A percentile compares a stretch with the other conserved stretches of the same genome.
These are phyloP conservation scores for Suhomyces ambrosiae DNA, from an alignment of 1,139 yeast genomes.

Conservation along the genomic window DNA sequence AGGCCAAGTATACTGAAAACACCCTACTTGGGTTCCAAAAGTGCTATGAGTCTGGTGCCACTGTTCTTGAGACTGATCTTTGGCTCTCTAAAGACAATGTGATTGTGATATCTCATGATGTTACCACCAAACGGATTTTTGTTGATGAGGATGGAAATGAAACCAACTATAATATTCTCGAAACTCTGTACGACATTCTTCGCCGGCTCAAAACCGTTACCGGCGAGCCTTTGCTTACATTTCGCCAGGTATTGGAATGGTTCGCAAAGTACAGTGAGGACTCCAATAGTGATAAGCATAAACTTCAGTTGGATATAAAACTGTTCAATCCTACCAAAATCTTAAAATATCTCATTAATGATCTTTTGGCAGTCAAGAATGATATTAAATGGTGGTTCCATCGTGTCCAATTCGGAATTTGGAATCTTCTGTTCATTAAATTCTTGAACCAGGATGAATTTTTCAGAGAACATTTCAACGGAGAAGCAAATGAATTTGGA, in stretches of 20 bases:
- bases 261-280: constrained; percentile 40
- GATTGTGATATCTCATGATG: constrained; percentile 77
- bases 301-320: constrained; percentile 83
- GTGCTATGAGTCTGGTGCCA: constrained; percentile 70
- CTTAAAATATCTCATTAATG: constrained; percentile 52
- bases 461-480: constrained; percentile 26
- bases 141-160: constrained; percentile 46
- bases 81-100: constrained; percentile 76
- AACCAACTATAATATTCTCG: constrained; percentile 41
- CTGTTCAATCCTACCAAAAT: constrained; percentile 64
- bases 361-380: constrained; percentile 47
- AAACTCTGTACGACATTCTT: constrained; percentile 45
- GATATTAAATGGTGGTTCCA: constrained; percentile 68
- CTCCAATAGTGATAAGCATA: constrained; percentile 23
- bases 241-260: constrained; percentile 64
- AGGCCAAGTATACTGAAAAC: constrained; percentile 74
- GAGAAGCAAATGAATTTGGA: constrained; percentile 20
- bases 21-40: constrained; percentile 71
- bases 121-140: constrained; percentile 60
- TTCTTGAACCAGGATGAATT: constrained; percentile 49
- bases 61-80: constrained; percentile 79
- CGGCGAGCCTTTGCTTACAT: constrained; percentile 63
- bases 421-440: constrained; percentile 69
- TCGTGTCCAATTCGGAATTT: constrained; percentile 74
- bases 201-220: constrained; percentile 56